A percentile compares a stretch with the other conserved stretches of the same genome.
These are phyloP conservation scores for Wickerhamomyces sydowiorum DNA, from an alignment of 805 yeast genomes.

Conservation along the genomic window DNA sequence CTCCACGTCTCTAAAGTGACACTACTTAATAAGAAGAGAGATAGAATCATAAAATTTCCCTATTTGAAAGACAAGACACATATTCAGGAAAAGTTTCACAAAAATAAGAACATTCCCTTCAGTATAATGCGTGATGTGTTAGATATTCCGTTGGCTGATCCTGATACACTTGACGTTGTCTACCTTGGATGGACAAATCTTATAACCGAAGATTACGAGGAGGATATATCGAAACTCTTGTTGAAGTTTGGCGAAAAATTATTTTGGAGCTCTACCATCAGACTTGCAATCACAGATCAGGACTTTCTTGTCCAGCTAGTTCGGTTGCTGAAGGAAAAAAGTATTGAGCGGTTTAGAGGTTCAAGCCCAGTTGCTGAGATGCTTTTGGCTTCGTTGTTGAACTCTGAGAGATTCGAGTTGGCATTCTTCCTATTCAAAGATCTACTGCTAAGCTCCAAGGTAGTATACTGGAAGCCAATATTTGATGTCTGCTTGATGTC, in stretches of 20 bases:
- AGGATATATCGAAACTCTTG: not conserved
- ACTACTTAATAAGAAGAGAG: too few species aligned
- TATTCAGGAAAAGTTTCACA: constrained; percentile 7
- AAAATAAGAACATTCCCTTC: constrained; percentile 12
- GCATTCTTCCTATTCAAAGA: constrained; percentile 7
- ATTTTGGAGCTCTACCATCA: constrained; percentile 14
- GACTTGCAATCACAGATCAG: constrained; percentile 6
- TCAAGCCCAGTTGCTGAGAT: constrained; percentile 1
- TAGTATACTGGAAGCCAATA: constrained; percentile 12
- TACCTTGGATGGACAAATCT: constrained; percentile 12
- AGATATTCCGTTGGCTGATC: constrained; percentile 5
- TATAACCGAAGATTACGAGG: constrained; percentile 7
- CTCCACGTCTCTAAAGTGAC: too few species aligned
- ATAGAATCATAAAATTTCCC: constrained; percentile 9
- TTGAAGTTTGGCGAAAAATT: not conserved
- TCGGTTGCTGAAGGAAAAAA: not conserved
- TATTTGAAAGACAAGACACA: constrained; percentile 12
- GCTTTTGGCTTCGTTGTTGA: constrained; percentile 9
- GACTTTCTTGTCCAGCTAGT: not conserved
- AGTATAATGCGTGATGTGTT: constrained; percentile 17
- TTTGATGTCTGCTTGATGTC: constrained; percentile 7
- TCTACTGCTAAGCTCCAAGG: not conserved
- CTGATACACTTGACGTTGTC: constrained; percentile 3
- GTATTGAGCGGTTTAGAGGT: not conserved
- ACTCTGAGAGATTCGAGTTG: constrained; percentile 9